phyloP scores from a whole-genome alignment of 352 stramenopile species.

The Pythium brassicae region DNA sequence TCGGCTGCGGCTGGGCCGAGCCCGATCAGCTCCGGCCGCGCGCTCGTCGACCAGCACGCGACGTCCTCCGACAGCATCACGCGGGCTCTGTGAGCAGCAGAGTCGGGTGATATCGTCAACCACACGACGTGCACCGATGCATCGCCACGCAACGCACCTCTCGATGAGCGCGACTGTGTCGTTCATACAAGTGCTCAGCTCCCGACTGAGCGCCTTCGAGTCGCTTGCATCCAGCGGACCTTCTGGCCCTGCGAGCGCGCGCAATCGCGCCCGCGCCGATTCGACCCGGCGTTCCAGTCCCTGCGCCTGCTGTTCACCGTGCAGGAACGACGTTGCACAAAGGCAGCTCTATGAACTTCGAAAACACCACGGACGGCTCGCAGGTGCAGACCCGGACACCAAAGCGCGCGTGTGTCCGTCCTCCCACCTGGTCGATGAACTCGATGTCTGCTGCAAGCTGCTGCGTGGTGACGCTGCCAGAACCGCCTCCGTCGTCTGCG shows the following conservation, averaged over 20 bases:
- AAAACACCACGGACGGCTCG: not conserved
- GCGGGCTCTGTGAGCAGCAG: slow-evolving; percentile 15
- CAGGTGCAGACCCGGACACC: not conserved
- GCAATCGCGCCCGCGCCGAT: slow-evolving; percentile 8
- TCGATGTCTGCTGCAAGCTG: slow-evolving; percentile 9
- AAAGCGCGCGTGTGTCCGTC: not conserved
- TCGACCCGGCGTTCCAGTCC: slow-evolving; percentile 14
- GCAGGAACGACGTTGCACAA: not conserved
- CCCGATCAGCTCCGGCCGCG: slow-evolving; percentile 19
- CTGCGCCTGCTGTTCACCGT: slow-evolving; percentile 12
- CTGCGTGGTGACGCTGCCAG: not conserved
- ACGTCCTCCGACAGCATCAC: slow-evolving; percentile 27
- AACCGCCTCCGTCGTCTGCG: not conserved
- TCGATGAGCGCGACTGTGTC: slow-evolving; percentile 29
- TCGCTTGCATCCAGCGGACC: not conserved
- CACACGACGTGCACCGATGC: not conserved
- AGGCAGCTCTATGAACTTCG: not conserved
- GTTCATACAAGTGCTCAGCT: slow-evolving; percentile 21
- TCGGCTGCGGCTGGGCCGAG: slow-evolving; percentile 22
- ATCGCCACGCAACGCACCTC: slow-evolving; percentile 6
- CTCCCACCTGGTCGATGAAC: slow-evolving; percentile 9
- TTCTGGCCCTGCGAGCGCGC: slow-evolving; percentile 1
- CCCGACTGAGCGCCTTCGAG: slow-evolving; percentile 18
- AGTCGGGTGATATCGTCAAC: not conserved
- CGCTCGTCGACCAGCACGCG: slow-evolving; percentile 16